Conservation (phyloP, 768 basidiomycete genomes). For the Kwoniella heveanensis region DNA sequence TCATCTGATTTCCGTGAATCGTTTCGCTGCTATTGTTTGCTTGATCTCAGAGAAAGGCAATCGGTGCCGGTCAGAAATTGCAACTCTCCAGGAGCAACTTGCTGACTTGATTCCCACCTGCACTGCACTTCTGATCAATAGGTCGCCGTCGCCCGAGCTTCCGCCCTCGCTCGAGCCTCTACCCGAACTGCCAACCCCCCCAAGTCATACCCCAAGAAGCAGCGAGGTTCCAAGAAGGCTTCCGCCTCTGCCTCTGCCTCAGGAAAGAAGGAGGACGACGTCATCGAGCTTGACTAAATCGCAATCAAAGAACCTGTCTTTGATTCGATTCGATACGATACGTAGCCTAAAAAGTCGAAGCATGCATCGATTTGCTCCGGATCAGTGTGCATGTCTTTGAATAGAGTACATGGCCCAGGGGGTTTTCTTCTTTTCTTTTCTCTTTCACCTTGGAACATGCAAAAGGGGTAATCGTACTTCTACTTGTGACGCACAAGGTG, state of each 20-base stretch:
- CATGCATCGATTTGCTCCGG: too few relatives aligned
- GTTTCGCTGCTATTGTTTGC: neutral
- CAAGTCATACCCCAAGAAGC: constrained; percentile 39
- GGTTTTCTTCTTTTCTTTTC: too few relatives aligned
- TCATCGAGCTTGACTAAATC: constrained; percentile 52
- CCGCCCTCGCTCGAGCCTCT: constrained; percentile 41
- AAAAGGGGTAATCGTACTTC: too few relatives aligned
- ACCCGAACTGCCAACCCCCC: constrained; percentile 42
- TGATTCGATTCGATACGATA: neutral
- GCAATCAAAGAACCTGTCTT: too few relatives aligned
- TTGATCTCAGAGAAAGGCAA: neutral
- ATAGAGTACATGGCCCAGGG: too few relatives aligned
- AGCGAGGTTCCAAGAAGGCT: constrained; percentile 38
- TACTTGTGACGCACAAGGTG: too few relatives aligned
- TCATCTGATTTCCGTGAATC: neutral
- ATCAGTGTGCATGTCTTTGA: too few relatives aligned
- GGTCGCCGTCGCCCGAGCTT: constrained; percentile 53
- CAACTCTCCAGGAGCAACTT: too few relatives aligned
- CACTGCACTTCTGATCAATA: constrained; percentile 13
- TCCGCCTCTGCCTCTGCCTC: constrained; percentile 13
- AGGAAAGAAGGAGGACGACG: constrained; percentile 44
- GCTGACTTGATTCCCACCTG: neutral
- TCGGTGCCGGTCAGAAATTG: too few relatives aligned
- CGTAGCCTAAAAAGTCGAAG: neutral
- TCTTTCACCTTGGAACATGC: too few relatives aligned